Conservation (phyloP, 1,284 basidiomycete genomes). For the Melanopsichium pennsylvanicum region DNA sequence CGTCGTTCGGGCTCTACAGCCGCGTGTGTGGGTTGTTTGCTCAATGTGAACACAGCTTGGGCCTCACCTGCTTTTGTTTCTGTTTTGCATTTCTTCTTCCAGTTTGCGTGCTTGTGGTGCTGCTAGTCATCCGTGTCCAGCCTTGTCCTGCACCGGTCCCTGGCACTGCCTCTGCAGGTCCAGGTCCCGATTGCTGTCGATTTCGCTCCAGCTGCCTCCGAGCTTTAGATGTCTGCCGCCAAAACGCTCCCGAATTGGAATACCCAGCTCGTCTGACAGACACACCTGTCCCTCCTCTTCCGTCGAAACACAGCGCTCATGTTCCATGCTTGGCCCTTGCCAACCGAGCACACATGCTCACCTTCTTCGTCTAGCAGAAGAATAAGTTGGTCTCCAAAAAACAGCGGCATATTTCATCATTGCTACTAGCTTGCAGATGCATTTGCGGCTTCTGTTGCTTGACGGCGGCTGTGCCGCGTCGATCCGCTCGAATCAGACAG, state of each 20-base stretch:
- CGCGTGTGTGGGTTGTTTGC: background rate
- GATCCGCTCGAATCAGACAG: slow-evolving; percentile 7
- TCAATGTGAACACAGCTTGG: too few relatives aligned
- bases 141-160: too few relatives aligned
- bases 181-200: too few relatives aligned
- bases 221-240: background rate
- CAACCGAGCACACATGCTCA: too few relatives aligned
- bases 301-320: too few relatives aligned
- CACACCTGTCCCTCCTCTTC: background rate
- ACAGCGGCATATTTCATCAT: too few relatives aligned
- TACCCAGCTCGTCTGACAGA: background rate
- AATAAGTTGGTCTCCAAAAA: too few relatives aligned
- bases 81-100: background rate
- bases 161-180: too few relatives aligned
- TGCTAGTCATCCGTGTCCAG: too few relatives aligned
- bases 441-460: slow-evolving; percentile 2
- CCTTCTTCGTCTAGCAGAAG: too few relatives aligned
- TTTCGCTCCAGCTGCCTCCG: background rate
- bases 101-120: too few relatives aligned
- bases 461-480: background rate
- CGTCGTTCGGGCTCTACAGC: background rate
- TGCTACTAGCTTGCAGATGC: background rate
- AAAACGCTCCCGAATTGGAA: slow-evolving; percentile 1
- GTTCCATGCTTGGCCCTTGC: too few relatives aligned
- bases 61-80: background rate